phyloP scores from a whole-genome alignment of 2,329 filamentous ascomycete genomes.

The Plectosphaerella cucumerina region DNA sequence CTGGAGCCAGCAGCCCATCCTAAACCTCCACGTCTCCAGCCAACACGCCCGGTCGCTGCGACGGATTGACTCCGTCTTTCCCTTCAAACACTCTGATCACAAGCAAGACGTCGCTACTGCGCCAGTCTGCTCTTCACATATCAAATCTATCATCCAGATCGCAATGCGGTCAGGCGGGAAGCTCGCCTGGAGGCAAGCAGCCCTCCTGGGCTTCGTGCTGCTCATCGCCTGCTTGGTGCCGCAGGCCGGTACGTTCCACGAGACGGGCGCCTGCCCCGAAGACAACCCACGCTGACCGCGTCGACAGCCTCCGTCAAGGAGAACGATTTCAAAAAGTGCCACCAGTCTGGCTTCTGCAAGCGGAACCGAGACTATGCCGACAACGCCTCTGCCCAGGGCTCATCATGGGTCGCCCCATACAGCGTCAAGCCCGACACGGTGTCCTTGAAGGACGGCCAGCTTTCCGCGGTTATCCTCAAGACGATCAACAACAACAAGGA shows the following conservation, averaged over 20 bases:
- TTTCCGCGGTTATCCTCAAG: conserved; percentile 81
- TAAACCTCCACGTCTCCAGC: no score
- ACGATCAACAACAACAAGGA: conserved; percentile 61
- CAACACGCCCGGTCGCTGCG: no score
- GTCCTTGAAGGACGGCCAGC: conserved; percentile 71
- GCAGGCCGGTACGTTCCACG: conserved; percentile 39
- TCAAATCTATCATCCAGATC: no score
- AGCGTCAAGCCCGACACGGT: conserved; percentile 67
- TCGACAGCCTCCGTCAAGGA: conserved; percentile 78
- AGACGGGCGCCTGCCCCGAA: no score
- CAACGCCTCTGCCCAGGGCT: conserved; percentile 58
- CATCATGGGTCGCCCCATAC: conserved; percentile 78
- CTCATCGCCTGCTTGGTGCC: conserved; percentile 18
- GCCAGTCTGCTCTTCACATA: no score
- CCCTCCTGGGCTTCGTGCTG: conserved; percentile 53
- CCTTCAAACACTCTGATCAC: no score
- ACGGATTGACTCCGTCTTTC: no score
- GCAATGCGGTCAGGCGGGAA: conserved; percentile 46
- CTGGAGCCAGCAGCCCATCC: no score
- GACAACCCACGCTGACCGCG: not conserved
- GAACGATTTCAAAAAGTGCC: conserved; percentile 94
- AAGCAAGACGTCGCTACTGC: no score
- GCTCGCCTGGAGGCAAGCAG: conserved; percentile 60
- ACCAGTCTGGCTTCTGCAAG: conserved; percentile 95
- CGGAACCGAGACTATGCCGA: conserved; percentile 91